A percentile compares a stretch with the other conserved stretches of the same genome.
These are phyloP conservation scores for Saccharomycopsis schoenii DNA, from an alignment of 805 yeast species.

Conservation along the genomic window DNA sequence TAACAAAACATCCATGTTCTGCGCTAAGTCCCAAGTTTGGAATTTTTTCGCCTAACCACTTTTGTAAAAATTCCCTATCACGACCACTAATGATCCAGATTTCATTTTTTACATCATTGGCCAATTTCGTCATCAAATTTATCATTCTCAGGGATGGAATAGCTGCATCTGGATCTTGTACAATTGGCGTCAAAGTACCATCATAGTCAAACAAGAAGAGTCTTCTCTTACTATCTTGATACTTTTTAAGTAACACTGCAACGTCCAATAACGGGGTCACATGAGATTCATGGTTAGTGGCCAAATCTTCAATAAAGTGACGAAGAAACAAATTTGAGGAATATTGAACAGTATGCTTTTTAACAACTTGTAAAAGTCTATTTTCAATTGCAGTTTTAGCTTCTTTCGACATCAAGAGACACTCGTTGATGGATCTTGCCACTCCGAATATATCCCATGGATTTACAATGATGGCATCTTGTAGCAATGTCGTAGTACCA, in stretches of 20 bases:
- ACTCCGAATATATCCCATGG: conserved; percentile 98
- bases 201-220: conserved; percentile 91
- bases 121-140: conserved; percentile 46
- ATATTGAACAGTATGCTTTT: conserved; percentile 60
- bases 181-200: conserved; percentile 96
- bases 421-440: conserved; percentile 68
- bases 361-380: conserved; percentile 53
- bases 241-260: conserved; percentile 50
- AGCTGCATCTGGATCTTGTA: conserved; percentile 95
- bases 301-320: conserved; percentile 35
- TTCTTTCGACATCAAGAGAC: conserved; percentile 45
- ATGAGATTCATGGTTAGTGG: conserved; percentile 31
- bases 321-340: conserved; percentile 66
- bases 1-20: conserved; percentile 95
- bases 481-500: conserved; percentile 68
- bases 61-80: conserved; percentile 80
- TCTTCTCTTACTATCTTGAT: conserved; percentile 52
- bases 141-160: conserved; percentile 75
- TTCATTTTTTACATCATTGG: conserved; percentile 70
- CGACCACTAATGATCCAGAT: conserved; percentile 96
- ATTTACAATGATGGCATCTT: conserved; percentile 73
- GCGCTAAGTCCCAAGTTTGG: conserved; percentile 75
- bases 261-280: conserved; percentile 78
- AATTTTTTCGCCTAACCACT: conserved; percentile 69
- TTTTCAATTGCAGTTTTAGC: conserved; percentile 38